phyloP scores from a whole-genome alignment of 2,329 filamentous ascomycete genomes.

The Drechslerella stenobrocha region DNA sequence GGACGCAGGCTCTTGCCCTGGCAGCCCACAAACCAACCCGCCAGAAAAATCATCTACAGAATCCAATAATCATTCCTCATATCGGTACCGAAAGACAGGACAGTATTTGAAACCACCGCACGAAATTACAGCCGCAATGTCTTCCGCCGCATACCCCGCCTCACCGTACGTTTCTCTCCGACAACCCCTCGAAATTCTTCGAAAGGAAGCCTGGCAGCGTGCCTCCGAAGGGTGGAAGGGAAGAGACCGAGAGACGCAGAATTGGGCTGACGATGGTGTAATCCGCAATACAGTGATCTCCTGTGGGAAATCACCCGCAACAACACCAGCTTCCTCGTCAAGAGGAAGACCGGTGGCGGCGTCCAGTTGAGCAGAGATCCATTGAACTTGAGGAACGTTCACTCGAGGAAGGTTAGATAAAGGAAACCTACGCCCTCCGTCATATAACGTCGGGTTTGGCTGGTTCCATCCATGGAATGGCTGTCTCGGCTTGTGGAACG shows the following conservation, averaged over 20 bases:
- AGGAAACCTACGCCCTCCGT: conserved; percentile 2
- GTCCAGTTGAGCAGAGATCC: conserved; percentile 91
- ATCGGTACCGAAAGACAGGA: conserved; percentile 17
- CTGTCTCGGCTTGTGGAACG: conserved; percentile 32
- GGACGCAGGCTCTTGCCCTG: conserved; percentile 47
- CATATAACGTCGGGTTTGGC: conserved; percentile 19
- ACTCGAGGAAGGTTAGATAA: conserved; percentile 75
- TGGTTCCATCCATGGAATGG: conserved; percentile 29
- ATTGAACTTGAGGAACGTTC: conserved; percentile 87
- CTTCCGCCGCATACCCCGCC: conserved; percentile 15
- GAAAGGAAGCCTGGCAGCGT: conserved; percentile 8
- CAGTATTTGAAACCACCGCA: conserved; percentile 16
- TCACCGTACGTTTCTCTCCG: conserved; percentile 27
- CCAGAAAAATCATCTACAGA: conserved; percentile 19
- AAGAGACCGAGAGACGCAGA: conserved; percentile 3
- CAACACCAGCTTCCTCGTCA: conserved; percentile 90
- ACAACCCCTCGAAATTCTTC: neutral
- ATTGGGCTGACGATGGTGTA: too few relatives aligned
- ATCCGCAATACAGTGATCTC: conserved; percentile 40
- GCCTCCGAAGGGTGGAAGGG: conserved; percentile 5
- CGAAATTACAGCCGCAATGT: conserved; percentile 32
- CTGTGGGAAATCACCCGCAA: conserved; percentile 63
- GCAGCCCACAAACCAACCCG: conserved; percentile 35
- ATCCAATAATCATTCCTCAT: conserved; percentile 44
- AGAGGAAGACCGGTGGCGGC: conserved; percentile 78